phyloP scores from a whole-genome alignment of 2,329 filamentous ascomycete species.

The Mycocentrospora acerina region DNA sequence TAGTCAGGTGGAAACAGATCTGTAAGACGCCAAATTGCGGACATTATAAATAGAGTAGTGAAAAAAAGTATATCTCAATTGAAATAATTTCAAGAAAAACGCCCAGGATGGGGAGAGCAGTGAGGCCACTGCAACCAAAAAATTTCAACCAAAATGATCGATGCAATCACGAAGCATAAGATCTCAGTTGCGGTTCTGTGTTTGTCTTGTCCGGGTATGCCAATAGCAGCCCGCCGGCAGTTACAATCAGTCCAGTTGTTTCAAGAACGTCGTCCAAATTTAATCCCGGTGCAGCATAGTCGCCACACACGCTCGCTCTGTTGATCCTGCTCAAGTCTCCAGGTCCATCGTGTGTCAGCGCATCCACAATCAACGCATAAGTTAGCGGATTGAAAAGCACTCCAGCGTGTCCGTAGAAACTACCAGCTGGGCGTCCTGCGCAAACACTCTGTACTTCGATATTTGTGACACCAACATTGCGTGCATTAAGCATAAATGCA shows the following conservation, averaged over 20 bases:
- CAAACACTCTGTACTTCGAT: constrained; percentile 52
- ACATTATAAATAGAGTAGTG: no score
- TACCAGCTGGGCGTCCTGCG: constrained; percentile 43
- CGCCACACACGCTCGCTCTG: constrained; percentile 43
- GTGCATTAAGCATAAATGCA: constrained; percentile 46
- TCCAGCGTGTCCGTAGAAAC: constrained; percentile 54
- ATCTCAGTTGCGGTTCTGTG: constrained; percentile 27
- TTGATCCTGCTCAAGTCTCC: constrained; percentile 45
- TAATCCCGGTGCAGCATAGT: constrained; percentile 42
- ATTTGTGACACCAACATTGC: constrained; percentile 53
- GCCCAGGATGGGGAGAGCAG: background rate
- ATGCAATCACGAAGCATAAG: constrained; percentile 41
- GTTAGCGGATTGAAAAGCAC: constrained; percentile 53
- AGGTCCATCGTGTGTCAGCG: constrained; percentile 51
- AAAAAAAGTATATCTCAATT: no score
- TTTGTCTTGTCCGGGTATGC: no score
- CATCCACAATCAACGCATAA: constrained; percentile 50
- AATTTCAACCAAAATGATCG: no score
- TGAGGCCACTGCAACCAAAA: no score
- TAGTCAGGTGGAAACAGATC: no score
- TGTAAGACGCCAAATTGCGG: no score
- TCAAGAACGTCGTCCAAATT: constrained; percentile 49
- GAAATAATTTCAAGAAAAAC: no score
- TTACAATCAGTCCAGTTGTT: constrained; percentile 46
- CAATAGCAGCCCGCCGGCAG: constrained; percentile 24